Percentiles rank a stretch among this genome's conserved stretches.
Conservation (phyloP, 2,329 filamentous ascomycete genomes). For the Colletotrichum godetiae region DNA sequence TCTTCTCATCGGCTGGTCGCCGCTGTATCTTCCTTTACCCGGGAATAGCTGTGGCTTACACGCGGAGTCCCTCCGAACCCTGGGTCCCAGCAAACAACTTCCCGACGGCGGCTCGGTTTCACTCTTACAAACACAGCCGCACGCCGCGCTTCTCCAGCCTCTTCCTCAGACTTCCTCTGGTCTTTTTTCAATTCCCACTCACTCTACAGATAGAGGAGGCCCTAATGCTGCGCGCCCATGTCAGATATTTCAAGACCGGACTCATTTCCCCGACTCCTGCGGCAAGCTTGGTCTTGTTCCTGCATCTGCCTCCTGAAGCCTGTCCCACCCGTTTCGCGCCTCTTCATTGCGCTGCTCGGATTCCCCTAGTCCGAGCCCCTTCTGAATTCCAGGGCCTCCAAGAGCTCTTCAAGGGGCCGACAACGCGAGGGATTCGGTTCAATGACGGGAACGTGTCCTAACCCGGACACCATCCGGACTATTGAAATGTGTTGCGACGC, state of each 20-base stretch:
- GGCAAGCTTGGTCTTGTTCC: background rate
- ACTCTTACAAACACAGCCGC: slow-evolving; percentile 21
- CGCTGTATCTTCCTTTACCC: background rate
- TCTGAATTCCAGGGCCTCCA: background rate
- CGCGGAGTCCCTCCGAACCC: slow-evolving; percentile 7
- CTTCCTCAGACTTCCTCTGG: background rate
- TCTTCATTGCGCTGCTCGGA: slow-evolving; percentile 21
- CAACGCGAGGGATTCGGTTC: background rate
- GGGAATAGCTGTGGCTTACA: background rate
- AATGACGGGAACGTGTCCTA: background rate
- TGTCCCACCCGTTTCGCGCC: background rate
- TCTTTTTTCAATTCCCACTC: background rate
- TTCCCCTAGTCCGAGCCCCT: background rate
- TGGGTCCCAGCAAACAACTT: slow-evolving; percentile 28
- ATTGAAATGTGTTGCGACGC: background rate
- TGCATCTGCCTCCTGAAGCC: background rate
- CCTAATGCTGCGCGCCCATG: background rate
- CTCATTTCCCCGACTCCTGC: background rate
- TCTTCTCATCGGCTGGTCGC: background rate
- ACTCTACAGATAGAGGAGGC: background rate
- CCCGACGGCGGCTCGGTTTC: slow-evolving; percentile 21
- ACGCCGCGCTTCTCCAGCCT: background rate
- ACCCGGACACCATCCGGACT: background rate
- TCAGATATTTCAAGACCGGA: background rate
- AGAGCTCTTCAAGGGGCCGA: background rate